phyloP scores from a whole-genome alignment of 768 basidiomycete genomes.

The Lactifluus volemus region DNA sequence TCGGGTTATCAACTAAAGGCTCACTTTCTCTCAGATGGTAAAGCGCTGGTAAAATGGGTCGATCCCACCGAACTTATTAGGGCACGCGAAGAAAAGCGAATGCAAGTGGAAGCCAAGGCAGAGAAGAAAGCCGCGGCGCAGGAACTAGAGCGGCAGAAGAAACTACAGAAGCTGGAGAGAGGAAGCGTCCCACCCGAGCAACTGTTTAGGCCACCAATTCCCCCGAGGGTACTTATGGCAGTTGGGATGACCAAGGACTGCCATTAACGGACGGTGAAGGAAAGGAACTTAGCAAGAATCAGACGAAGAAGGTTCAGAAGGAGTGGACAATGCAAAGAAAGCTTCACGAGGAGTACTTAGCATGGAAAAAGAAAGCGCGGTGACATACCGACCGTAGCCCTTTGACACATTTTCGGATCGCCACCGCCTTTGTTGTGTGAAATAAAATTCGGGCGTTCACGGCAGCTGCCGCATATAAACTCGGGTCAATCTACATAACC shows the following conservation, averaged over 20 bases:
- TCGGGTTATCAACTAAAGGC: background rate
- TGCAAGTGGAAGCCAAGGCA: conserved; percentile 61
- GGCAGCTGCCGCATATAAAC: conserved; percentile 6
- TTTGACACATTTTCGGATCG: conserved; percentile 15
- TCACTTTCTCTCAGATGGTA: conserved; percentile 57
- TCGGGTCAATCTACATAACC: conserved; percentile 6
- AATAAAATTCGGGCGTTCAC: background rate
- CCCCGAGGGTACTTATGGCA: conserved; percentile 59
- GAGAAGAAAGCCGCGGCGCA: conserved; percentile 68
- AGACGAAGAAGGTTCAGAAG: conserved; percentile 70
- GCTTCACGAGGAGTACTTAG: conserved; percentile 70
- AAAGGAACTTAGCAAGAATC: conserved; percentile 75
- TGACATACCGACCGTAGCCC: conserved; percentile 1
- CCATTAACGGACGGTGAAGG: conserved; percentile 82
- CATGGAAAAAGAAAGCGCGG: conserved; percentile 31
- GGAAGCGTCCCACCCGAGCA: conserved; percentile 66
- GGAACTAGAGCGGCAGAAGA: conserved; percentile 58
- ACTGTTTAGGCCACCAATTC: conserved; percentile 78
- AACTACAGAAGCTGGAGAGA: conserved; percentile 73
- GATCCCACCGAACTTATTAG: conserved; percentile 72
- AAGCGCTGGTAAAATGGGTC: conserved; percentile 88
- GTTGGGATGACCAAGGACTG: conserved; percentile 79
- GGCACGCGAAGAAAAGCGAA: conserved; percentile 83
- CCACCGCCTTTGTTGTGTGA: background rate
- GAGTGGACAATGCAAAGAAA: conserved; percentile 66